Percentiles rank a stretch among this genome's conserved stretches.
Evolutionary conservation across 2,329 filamentous ascomycete genomes (phyloP).

Genomic region (Thelonectria discophora): DNA sequence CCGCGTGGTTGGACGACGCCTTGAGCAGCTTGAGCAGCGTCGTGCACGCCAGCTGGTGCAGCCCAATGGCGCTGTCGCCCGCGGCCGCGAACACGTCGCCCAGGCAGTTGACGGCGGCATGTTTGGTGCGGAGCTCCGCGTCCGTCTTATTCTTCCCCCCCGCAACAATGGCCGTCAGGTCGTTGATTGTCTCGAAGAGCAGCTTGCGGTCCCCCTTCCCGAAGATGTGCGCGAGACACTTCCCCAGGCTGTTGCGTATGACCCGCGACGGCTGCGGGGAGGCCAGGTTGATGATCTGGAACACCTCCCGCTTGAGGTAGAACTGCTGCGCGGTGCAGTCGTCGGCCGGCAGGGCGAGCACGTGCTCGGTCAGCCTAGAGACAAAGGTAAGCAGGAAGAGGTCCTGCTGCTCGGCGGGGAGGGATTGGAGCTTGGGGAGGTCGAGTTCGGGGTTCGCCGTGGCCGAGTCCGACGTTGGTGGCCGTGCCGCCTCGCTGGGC

Average conservation of each 20-base stretch:
- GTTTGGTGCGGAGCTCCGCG: slow-evolving; percentile 79
- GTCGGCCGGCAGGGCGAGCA: slow-evolving; percentile 76
- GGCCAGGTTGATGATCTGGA: slow-evolving; percentile 88
- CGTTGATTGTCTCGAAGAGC: slow-evolving; percentile 93
- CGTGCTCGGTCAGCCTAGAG: slow-evolving; percentile 82
- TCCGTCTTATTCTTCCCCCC: slow-evolving; percentile 79
- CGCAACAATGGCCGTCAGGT: slow-evolving; percentile 77
- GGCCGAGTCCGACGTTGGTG: slow-evolving; percentile 50
- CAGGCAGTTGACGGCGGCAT: slow-evolving; percentile 86
- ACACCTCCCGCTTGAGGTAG: slow-evolving; percentile 91
- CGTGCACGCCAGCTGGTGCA: slow-evolving; percentile 78
- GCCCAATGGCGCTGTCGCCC: slow-evolving; percentile 88
- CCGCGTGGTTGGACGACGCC: slow-evolving; percentile 79
- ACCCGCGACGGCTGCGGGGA: slow-evolving; percentile 87
- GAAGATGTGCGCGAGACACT: slow-evolving; percentile 85
- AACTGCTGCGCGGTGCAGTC: slow-evolving; percentile 89
- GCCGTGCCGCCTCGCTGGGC: slow-evolving; percentile 43
- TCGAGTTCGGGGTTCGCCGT: slow-evolving; percentile 81
- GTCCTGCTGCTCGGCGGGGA: slow-evolving; percentile 95
- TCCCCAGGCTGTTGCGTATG: slow-evolving; percentile 87
- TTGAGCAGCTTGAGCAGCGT: slow-evolving; percentile 83
- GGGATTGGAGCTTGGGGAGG: slow-evolving; percentile 84
- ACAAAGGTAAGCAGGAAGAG: slow-evolving; percentile 92
- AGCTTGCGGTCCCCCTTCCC: slow-evolving; percentile 87
- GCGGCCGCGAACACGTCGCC: slow-evolving; percentile 92